Evolutionary conservation across 2,329 filamentous ascomycete species (phyloP).

Genomic region (Boeremia lycopersici): DNA sequence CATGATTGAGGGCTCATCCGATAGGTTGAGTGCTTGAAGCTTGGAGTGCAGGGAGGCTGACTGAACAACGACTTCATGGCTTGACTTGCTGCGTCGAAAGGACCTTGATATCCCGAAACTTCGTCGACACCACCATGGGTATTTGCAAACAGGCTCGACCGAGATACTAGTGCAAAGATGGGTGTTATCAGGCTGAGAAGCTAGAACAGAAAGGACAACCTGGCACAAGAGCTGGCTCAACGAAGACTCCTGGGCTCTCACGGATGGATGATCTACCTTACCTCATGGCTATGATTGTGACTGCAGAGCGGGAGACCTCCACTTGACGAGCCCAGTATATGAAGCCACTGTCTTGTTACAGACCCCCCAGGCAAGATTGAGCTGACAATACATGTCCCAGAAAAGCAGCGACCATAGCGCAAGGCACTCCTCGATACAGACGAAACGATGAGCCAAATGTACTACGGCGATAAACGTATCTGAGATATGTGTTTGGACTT

Average conservation of each 20-base stretch:
- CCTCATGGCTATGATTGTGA: background rate
- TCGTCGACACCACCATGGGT: background rate
- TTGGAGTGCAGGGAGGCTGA: conserved; percentile 7
- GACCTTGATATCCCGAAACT: background rate
- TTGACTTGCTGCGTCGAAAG: conserved; percentile 1
- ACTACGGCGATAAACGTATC: background rate
- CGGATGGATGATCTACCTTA: background rate
- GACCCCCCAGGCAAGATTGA: background rate
- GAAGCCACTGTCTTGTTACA: background rate
- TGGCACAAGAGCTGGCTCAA: background rate
- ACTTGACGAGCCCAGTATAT: background rate
- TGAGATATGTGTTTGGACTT: too few species aligned
- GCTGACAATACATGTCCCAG: conserved; percentile 8
- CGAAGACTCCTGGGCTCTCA: background rate
- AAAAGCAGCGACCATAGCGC: background rate
- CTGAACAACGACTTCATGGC: conserved; percentile 6
- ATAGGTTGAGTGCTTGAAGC: conserved; percentile 14
- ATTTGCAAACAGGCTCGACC: background rate
- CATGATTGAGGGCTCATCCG: conserved; percentile 22
- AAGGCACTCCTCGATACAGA: background rate
- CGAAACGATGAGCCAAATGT: background rate
- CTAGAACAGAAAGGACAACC: background rate
- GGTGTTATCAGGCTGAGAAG: background rate
- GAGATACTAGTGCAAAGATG: background rate
- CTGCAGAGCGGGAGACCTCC: background rate